Percentiles rank a stretch among this genome's conserved stretches.
phyloP scores from a whole-genome alignment of 179 eudicot species.

The Silene vulgaris region DNA sequence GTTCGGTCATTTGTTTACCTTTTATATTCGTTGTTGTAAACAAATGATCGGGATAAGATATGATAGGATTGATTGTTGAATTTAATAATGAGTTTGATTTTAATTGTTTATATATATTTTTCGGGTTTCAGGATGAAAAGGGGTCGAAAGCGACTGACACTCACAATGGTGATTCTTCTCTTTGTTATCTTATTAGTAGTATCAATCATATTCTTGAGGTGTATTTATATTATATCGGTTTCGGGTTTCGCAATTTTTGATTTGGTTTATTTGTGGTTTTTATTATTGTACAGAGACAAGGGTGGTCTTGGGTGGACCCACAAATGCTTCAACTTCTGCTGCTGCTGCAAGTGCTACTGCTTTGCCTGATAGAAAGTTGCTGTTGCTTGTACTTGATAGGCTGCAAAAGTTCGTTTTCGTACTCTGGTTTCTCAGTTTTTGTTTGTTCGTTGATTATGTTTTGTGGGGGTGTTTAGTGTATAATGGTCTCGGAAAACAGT shows the following conservation, averaged over 20 bases:
- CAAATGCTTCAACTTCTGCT: slow-evolving; percentile 29
- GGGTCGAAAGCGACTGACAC: slow-evolving; percentile 58
- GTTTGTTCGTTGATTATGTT: not conserved
- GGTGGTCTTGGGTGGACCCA: slow-evolving; percentile 57
- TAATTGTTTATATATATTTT: slow-evolving; percentile 9
- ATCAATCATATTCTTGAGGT: slow-evolving; percentile 3
- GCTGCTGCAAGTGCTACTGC: slow-evolving; percentile 32
- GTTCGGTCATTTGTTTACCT: slow-evolving; percentile 11
- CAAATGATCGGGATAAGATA: too few relatives aligned
- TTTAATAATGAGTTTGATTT: slow-evolving; percentile 17
- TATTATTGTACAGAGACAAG: slow-evolving; percentile 51
- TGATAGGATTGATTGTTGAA: slow-evolving; percentile 2
- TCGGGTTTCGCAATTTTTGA: slow-evolving; percentile 18
- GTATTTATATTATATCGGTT: slow-evolving; percentile 11
- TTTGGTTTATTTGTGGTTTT: slow-evolving; percentile 18
- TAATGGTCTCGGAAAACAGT: not conserved
- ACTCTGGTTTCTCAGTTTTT: slow-evolving; percentile 12
- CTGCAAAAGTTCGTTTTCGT: slow-evolving; percentile 71
- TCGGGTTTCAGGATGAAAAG: slow-evolving; percentile 56
- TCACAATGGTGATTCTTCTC: slow-evolving; percentile 43
- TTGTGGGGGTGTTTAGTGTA: not conserved
- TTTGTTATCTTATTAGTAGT: not conserved
- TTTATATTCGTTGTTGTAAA: too few relatives aligned
- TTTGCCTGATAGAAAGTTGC: slow-evolving; percentile 87
- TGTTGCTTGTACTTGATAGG: slow-evolving; percentile 80